Evolutionary conservation across 2,329 filamentous ascomycete species (phyloP), one percentile per base, ranked within the genome.

Genomic region (Phialophora tarda): DNA sequence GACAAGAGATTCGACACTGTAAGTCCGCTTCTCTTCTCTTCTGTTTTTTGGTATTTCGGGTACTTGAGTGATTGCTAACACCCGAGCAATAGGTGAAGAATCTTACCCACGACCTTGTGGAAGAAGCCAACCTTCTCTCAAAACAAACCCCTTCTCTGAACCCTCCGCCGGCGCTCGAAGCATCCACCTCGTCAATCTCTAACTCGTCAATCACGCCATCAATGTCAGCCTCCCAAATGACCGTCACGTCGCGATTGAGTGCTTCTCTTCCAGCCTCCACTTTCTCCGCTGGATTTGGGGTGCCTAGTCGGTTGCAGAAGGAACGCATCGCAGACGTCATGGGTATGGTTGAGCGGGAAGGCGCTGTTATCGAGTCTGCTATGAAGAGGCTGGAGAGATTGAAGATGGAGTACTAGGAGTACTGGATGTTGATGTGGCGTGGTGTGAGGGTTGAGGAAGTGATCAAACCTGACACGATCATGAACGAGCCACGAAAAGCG

Each of bases 291-390:
- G 44, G 51, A 7, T 63, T 69, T 8, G 57, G 67, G 14, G 68
- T 71, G 7, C 65, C 67, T 17, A 67, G 64, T 53, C 63, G 78
- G 60, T 71, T 83, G 28, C 81, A 83, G 66, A 78, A 78, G 44
- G 79, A 80, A 41, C 81, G 78, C 73, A 75, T 83, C 56, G 75
- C 76, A 1, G 80, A 83, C 72, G 82, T 82, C 5, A 82, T 82
- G 80, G 77, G 74, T 48, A 80, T 83, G 80, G 79, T 84, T 55
- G 82, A 83, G 65, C 75, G 81, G 77, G 82, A 83, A 79, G 64
- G 62, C 14, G 72, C 72, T 3, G 66, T 73, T 26, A 73, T 73
- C 41, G 70, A 73, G 3, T 70, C 69, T 14, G 70, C 67, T 12
- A 69, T 71, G 64, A 67, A 69, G 30, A 59, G 72, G 44, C 57